A percentile compares a stretch with the other conserved stretches of the same genome.
Evolutionary conservation across 2,329 filamentous ascomycete genomes (phyloP).

Genomic region (Claviceps sorghi): DNA sequence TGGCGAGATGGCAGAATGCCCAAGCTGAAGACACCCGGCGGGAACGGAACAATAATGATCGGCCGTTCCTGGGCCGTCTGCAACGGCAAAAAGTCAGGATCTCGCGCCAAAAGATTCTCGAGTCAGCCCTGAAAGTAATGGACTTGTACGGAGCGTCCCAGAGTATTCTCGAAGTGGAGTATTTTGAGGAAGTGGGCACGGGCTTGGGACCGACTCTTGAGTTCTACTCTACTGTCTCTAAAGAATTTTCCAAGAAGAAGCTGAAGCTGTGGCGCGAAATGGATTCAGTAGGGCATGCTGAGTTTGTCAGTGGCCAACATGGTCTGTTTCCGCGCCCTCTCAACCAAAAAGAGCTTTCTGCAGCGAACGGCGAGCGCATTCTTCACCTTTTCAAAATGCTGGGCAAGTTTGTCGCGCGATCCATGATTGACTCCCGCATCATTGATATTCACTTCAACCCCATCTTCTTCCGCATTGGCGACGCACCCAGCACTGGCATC

Average conservation of each 20-base stretch:
- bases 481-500: conserved; percentile 46
- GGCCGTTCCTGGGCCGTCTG: conserved; percentile 77
- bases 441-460: conserved; percentile 97
- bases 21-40: conserved; percentile 65
- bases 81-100: conserved; percentile 98
- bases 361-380: conserved; percentile 73
- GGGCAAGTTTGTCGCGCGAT: conserved; percentile 92
- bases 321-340: conserved; percentile 89
- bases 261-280: conserved; percentile 92
- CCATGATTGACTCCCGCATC: conserved; percentile 95
- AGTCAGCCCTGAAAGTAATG: conserved; percentile 97
- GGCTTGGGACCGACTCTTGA: conserved; percentile 90
- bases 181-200: conserved; percentile 96
- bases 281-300: conserved; percentile 55
- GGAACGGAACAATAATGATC: conserved; percentile 79
- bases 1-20: conserved; percentile 92
- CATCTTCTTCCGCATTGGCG: conserved; percentile 90
- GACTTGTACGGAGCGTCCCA: conserved; percentile 94
- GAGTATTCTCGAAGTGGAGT: conserved; percentile 91
- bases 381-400: conserved; percentile 83
- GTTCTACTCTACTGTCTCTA: conserved; percentile 95
- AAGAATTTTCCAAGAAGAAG: conserved; percentile 94
- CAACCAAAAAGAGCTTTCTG: conserved; percentile 58
- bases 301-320: conserved; percentile 71
- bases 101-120: conserved; percentile 81